Conservation (phyloP, 495 filamentous ascomycete species). For the Penicillium antarcticum region DNA sequence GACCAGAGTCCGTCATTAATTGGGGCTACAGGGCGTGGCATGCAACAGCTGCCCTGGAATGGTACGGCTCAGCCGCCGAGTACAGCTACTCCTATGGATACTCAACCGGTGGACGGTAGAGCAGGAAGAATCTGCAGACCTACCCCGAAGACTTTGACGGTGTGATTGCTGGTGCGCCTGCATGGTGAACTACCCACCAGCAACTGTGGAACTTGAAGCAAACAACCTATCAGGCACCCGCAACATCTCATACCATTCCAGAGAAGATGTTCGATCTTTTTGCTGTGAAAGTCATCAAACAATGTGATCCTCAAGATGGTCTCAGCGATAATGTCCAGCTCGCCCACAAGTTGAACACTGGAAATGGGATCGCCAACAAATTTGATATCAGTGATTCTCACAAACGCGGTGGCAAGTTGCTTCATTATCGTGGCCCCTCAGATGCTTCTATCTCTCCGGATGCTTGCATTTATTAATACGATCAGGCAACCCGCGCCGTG, state of each 20-base stretch:
- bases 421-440: slow-evolving; percentile 51
- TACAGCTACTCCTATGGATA: slow-evolving; percentile 58
- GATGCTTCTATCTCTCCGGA: slow-evolving; percentile 32
- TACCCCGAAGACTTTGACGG: slow-evolving; percentile 44
- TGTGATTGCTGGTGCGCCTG: slow-evolving; percentile 22
- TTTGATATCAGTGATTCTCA: slow-evolving; percentile 48
- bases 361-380: slow-evolving; percentile 40
- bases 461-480: slow-evolving; percentile 13
- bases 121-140: slow-evolving; percentile 49
- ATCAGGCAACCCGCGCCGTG: slow-evolving; percentile 7
- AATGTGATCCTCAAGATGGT: slow-evolving; percentile 57
- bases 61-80: slow-evolving; percentile 36
- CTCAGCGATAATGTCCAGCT: slow-evolving; percentile 40
- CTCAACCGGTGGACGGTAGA: slow-evolving; percentile 58
- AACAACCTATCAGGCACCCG: slow-evolving; percentile 27
- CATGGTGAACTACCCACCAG: slow-evolving; percentile 48
- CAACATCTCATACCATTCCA: slow-evolving; percentile 7
- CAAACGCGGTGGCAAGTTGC: slow-evolving; percentile 48
- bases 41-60: slow-evolving; percentile 26
- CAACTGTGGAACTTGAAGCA: slow-evolving; percentile 46
- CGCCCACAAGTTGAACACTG: slow-evolving; percentile 29
- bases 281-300: slow-evolving; percentile 15
- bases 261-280: slow-evolving; percentile 5
- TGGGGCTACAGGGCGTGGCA: slow-evolving; percentile 20
- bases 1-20: slow-evolving; percentile 31